phyloP scores from a whole-genome alignment of 176 grass and related monocot species.

The Paspalum vaginatum region DNA sequence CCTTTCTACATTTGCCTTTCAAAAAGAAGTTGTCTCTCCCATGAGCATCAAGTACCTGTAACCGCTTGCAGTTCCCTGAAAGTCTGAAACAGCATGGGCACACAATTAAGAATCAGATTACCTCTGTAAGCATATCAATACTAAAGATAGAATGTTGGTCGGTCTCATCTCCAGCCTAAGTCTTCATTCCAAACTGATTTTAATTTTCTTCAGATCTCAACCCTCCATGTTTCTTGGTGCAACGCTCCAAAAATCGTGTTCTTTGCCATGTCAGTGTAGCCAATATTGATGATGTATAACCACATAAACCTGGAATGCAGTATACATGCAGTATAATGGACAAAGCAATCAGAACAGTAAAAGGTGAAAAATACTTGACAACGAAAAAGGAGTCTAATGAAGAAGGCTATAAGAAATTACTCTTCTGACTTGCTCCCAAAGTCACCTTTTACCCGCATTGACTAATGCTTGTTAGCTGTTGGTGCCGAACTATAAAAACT shows the following conservation, averaged over 20 bases:
- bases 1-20: constrained; percentile 9
- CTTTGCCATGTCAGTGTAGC: background rate
- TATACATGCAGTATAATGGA: background rate
- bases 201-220: background rate
- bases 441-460: background rate
- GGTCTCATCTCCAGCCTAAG: constrained; percentile 6
- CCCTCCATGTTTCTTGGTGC: background rate
- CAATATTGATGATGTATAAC: background rate
- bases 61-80: background rate
- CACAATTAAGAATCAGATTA: background rate
- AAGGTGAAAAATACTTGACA: constrained; percentile 10
- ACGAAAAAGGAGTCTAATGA: background rate
- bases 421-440: background rate
- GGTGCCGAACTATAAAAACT: constrained; percentile 5
- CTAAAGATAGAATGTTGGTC: background rate
- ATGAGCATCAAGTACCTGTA: background rate
- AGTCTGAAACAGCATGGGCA: background rate
- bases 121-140: background rate
- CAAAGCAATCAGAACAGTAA: constrained; percentile 10
- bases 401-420: constrained; percentile 10
- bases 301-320: background rate
- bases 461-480: background rate
- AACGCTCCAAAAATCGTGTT: background rate
- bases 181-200: background rate
- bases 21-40: background rate